Percentiles rank a stretch among this genome's conserved stretches.
Conservation (phyloP, 495 filamentous ascomycete genomes). For the Hypomontagnella monticulosa region DNA sequence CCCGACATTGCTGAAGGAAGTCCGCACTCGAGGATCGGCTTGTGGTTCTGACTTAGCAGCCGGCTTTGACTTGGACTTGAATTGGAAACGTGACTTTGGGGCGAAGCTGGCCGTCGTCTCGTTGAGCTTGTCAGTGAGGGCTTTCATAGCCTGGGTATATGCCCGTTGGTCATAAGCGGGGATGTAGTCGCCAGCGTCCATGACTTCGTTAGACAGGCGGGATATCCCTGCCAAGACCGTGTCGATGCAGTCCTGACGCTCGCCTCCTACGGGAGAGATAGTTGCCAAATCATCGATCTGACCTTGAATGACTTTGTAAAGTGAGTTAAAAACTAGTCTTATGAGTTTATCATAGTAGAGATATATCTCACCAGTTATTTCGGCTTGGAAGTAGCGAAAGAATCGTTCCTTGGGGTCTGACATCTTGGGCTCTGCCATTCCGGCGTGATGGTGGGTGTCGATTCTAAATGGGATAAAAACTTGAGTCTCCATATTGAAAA, state of each 20-base stretch:
- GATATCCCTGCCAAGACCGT: conserved; percentile 56
- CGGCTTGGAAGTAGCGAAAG: conserved; percentile 80
- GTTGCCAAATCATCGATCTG: conserved; percentile 51
- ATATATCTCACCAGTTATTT: conserved; percentile 67
- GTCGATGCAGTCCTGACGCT: conserved; percentile 58
- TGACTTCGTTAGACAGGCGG: conserved; percentile 53
- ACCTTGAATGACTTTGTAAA: conserved; percentile 50
- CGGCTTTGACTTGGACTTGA: conserved; percentile 48
- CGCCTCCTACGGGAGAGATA: conserved; percentile 50
- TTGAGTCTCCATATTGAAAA: conserved; percentile 37
- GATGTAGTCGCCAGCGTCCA: conserved; percentile 55
- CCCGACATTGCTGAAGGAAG: conserved; percentile 33
- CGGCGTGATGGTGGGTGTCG: background rate
- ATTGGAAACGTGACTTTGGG: conserved; percentile 58
- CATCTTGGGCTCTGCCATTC: conserved; percentile 34
- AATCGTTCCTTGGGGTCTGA: conserved; percentile 73
- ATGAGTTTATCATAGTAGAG: background rate
- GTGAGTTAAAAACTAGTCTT: background rate
- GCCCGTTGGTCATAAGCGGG: conserved; percentile 58
- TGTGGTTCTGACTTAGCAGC: conserved; percentile 18
- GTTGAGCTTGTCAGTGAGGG: conserved; percentile 55
- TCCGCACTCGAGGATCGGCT: conserved; percentile 25
- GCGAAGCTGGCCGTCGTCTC: conserved; percentile 51
- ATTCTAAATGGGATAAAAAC: conserved; percentile 43
- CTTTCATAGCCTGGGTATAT: conserved; percentile 56